Percentiles rank a stretch among this genome's conserved stretches.
These are phyloP conservation scores for Phyllosticta capitalensis DNA, from an alignment of 2,329 filamentous ascomycete species.

Conservation along the genomic window DNA sequence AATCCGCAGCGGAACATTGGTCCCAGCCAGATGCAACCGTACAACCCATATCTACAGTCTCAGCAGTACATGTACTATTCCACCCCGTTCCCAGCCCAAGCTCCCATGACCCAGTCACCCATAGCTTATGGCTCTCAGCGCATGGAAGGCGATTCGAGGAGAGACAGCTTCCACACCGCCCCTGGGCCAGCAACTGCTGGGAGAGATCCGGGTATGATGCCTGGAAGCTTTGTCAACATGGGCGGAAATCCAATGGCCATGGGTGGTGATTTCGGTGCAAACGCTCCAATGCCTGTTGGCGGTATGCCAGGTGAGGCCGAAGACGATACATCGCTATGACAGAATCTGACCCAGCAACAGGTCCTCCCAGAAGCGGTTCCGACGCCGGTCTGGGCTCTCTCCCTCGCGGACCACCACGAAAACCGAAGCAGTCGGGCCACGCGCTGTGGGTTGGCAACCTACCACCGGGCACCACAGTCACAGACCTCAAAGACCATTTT, in stretches of 20 bases:
- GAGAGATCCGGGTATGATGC: background rate
- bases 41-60: conserved; percentile 1
- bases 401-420: conserved; percentile 55
- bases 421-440: conserved; percentile 64
- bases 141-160: conserved; percentile 22
- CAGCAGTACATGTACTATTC: conserved; percentile 11
- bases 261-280: background rate
- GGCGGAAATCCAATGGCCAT: background rate
- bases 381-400: conserved; percentile 22
- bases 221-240: background rate
- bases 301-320: conserved; percentile 17
- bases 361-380: background rate
- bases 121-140: conserved; percentile 18
- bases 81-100: conserved; percentile 1
- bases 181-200: conserved; percentile 2
- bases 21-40: conserved; percentile 6
- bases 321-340: background rate
- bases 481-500: conserved; percentile 83
- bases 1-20: conserved; percentile 2
- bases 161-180: conserved; percentile 18
- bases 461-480: conserved; percentile 70
- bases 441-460: conserved; percentile 95
- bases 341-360: background rate
- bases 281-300: conserved; percentile 11
- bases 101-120: conserved; percentile 20